Percentiles rank a stretch among this genome's conserved stretches.
These are phyloP conservation scores for Lentinula guzmanii DNA, from an alignment of 768 basidiomycete species.

Conservation along the genomic window DNA sequence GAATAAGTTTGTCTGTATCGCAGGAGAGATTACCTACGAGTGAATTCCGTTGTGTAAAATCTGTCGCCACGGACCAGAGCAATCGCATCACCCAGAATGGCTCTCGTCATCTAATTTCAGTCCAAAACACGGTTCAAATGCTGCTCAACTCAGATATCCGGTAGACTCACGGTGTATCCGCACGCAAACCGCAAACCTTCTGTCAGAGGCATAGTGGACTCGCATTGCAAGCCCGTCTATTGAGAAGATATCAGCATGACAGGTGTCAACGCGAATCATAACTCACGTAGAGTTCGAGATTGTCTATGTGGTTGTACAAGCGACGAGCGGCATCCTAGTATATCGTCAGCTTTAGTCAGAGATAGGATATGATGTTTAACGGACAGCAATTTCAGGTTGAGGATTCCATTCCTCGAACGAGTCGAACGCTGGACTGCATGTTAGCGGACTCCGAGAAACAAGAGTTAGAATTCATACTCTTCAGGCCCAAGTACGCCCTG, in stretches of 20 bases:
- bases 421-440: conserved; percentile 39
- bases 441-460: conserved; percentile 7
- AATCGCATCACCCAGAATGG: conserved; percentile 79
- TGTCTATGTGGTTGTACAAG: conserved; percentile 68
- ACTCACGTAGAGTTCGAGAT: conserved; percentile 71
- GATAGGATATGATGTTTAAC: conserved; percentile 11
- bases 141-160: not conserved
- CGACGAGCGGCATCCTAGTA: conserved; percentile 52
- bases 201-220: conserved; percentile 57
- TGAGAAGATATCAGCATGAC: not conserved
- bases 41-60: conserved; percentile 72
- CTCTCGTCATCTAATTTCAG: conserved; percentile 50
- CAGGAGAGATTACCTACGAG: conserved; percentile 41
- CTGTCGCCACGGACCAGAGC: conserved; percentile 73
- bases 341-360: not conserved
- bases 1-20: not conserved
- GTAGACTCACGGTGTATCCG: conserved; percentile 50
- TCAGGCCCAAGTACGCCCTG: conserved; percentile 63
- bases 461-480: conserved; percentile 34
- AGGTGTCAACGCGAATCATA: not conserved
- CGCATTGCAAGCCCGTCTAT: conserved; percentile 57
- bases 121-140: not conserved
- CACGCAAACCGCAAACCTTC: conserved; percentile 76
- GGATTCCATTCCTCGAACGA: conserved; percentile 73
- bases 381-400: conserved; percentile 47